phyloP scores from a whole-genome alignment of 208 protist genomes.

The Angomonas deanei region DNA sequence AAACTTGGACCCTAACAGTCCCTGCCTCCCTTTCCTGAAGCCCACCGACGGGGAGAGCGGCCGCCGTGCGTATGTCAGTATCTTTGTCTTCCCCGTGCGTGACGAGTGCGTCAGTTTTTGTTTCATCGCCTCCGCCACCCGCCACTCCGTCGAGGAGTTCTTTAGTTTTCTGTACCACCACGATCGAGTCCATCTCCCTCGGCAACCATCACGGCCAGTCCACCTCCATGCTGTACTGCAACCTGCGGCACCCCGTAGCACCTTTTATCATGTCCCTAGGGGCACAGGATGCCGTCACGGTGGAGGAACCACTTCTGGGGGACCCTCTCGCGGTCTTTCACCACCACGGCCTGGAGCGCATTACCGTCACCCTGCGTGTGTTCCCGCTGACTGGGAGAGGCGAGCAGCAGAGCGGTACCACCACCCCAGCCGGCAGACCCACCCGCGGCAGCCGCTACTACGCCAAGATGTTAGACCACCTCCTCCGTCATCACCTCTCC shows the following conservation, averaged over 20 bases:
- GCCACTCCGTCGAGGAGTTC: constrained; percentile 61
- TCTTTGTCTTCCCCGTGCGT: constrained; percentile 57
- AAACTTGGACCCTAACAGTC: constrained; percentile 24
- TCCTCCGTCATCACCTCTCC: constrained; percentile 42
- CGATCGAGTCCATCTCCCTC: constrained; percentile 67
- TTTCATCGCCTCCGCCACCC: constrained; percentile 62
- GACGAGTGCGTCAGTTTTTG: constrained; percentile 60
- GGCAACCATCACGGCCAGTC: constrained; percentile 81
- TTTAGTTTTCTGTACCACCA: constrained; percentile 57
- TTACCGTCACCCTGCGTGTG: constrained; percentile 26
- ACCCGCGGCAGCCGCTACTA: neutral
- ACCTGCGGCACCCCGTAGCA: constrained; percentile 57
- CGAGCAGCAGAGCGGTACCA: neutral
- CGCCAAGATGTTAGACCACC: constrained; percentile 43
- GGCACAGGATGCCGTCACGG: constrained; percentile 26
- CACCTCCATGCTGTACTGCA: constrained; percentile 75
- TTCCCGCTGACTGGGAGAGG: constrained; percentile 21
- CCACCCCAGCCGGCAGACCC: neutral
- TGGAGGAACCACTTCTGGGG: constrained; percentile 66
- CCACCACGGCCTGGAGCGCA: constrained; percentile 21
- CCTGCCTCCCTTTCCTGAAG: constrained; percentile 26
- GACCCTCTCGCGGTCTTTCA: constrained; percentile 62
- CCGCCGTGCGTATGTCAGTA: constrained; percentile 33
- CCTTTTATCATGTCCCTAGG: constrained; percentile 59
- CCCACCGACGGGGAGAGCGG: constrained; percentile 11